Conservation (phyloP, 1,139 yeast species). For the Kluyveromyces marxianus region DNA sequence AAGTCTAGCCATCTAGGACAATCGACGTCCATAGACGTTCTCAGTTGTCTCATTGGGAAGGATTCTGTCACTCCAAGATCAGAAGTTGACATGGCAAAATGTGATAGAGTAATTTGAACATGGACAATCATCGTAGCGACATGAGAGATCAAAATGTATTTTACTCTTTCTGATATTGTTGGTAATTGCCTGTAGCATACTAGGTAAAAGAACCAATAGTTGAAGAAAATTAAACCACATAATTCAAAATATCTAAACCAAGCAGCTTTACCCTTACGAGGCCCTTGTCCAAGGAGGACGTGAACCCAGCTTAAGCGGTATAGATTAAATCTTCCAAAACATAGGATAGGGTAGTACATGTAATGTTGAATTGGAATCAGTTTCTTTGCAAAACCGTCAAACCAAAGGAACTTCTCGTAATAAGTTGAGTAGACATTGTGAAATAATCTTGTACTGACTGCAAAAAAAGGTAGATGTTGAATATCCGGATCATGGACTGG, state of each 20-base stretch:
- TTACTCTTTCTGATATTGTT: slow-evolving; percentile 44
- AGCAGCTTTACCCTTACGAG: slow-evolving; percentile 72
- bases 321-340: slow-evolving; percentile 80
- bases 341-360: slow-evolving; percentile 68
- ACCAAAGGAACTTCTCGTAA: slow-evolving; percentile 58
- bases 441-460: slow-evolving; percentile 67
- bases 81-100: slow-evolving; percentile 89
- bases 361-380: slow-evolving; percentile 60
- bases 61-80: slow-evolving; percentile 77
- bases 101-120: slow-evolving; percentile 83
- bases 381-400: slow-evolving; percentile 56
- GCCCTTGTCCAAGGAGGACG: slow-evolving; percentile 65
- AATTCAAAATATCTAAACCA: slow-evolving; percentile 79
- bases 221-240: slow-evolving; percentile 57
- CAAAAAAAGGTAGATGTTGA: slow-evolving; percentile 86
- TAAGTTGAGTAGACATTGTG: slow-evolving; percentile 69
- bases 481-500: slow-evolving; percentile 93
- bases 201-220: slow-evolving; percentile 73
- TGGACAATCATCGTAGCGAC: slow-evolving; percentile 82
- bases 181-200: slow-evolving; percentile 47
- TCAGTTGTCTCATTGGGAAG: slow-evolving; percentile 71
- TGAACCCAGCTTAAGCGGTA: slow-evolving; percentile 78
- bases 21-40: slow-evolving; percentile 94
- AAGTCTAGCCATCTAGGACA: slow-evolving; percentile 91
- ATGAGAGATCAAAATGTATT: slow-evolving; percentile 66